Percentiles rank a stretch among this genome's conserved stretches.
Conservation (phyloP, 1,284 basidiomycete genomes). For the Heterobasidion parviporum region DNA sequence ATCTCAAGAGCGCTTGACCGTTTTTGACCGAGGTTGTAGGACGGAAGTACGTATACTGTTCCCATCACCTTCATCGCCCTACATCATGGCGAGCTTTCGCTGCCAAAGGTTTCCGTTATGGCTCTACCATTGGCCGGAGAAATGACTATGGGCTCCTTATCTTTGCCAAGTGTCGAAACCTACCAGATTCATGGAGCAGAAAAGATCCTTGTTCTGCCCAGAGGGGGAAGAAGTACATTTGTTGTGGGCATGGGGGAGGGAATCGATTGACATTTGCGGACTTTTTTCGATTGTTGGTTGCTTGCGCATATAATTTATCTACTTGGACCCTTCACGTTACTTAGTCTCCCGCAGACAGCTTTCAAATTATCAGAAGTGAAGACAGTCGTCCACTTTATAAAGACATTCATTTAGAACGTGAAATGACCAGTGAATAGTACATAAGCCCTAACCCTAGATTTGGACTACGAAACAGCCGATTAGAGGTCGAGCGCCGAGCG, state of each 20-base stretch:
- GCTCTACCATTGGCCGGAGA: slow-evolving; percentile 45
- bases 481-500: no score
- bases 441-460: no score
- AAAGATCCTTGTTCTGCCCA: slow-evolving; percentile 62
- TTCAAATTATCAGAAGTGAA: no score
- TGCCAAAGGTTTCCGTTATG: slow-evolving; percentile 62
- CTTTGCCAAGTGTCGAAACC: slow-evolving; percentile 58
- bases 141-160: slow-evolving; percentile 46
- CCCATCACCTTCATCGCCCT: slow-evolving; percentile 70
- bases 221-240: slow-evolving; percentile 74
- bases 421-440: no score
- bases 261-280: background rate
- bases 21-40: slow-evolving; percentile 27
- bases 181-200: slow-evolving; percentile 74
- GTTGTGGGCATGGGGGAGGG: slow-evolving; percentile 57
- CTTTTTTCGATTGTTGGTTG: background rate
- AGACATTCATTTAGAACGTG: no score
- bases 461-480: no score
- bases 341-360: no score
- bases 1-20: background rate
- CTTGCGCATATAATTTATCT: background rate
- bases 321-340: background rate
- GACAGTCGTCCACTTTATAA: no score
- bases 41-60: slow-evolving; percentile 45
- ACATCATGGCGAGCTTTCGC: slow-evolving; percentile 63